Percentiles rank a stretch among this genome's conserved stretches.
phyloP scores from a whole-genome alignment of 176 grass and related monocot species.

The Hsuehochloa calcarea region DNA sequence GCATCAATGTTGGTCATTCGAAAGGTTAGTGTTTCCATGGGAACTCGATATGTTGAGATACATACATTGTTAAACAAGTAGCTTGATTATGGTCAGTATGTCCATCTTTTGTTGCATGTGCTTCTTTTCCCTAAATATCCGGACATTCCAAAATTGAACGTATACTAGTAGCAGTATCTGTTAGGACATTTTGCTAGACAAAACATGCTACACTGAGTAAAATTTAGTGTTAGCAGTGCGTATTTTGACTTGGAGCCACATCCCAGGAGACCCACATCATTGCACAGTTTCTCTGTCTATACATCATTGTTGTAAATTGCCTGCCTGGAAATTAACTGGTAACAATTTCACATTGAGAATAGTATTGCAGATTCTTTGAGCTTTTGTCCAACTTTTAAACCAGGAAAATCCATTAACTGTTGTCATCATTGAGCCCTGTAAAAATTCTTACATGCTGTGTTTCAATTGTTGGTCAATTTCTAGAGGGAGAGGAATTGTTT shows the following conservation, averaged over 20 bases:
- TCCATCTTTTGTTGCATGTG: background rate
- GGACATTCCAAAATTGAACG: background rate
- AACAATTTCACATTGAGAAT: background rate
- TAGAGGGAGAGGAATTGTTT: background rate
- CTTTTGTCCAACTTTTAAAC: conserved; percentile 16
- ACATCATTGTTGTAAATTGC: background rate
- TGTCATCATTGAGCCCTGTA: background rate
- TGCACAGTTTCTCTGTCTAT: background rate
- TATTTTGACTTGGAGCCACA: background rate
- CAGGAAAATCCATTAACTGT: background rate
- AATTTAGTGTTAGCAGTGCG: background rate
- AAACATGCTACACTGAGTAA: background rate
- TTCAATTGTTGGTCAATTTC: background rate
- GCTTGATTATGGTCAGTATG: background rate
- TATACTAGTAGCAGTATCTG: background rate
- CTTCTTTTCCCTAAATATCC: background rate
- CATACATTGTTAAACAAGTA: conserved; percentile 4
- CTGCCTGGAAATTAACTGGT: conserved; percentile 9
- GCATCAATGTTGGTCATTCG: conserved; percentile 33
- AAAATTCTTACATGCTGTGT: background rate
- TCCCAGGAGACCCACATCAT: background rate
- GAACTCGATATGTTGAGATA: background rate
- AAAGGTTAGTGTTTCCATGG: conserved; percentile 38
- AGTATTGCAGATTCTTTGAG: background rate
- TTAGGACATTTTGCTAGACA: background rate